These are phyloP conservation scores for Epichloe bromicola DNA, from an alignment of 2,329 filamentous ascomycete genomes.

Conservation along the genomic window DNA sequence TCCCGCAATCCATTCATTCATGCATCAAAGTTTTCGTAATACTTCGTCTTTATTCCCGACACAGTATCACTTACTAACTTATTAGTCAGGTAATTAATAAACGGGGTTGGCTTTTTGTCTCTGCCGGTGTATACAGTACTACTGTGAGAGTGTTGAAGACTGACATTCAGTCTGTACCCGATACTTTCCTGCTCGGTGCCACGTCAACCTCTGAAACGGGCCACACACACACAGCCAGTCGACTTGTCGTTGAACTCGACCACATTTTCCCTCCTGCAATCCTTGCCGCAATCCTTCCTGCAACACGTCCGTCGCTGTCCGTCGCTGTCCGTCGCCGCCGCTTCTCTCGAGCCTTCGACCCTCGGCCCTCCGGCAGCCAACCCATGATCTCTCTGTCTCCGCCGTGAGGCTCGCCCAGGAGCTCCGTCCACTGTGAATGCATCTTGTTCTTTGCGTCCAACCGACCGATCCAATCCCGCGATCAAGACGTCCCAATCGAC, in stretches of 20 bases:
- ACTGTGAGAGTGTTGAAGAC: neutral
- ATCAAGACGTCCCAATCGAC: neutral
- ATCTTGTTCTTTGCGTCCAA: neutral
- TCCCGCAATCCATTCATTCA: too few relatives aligned
- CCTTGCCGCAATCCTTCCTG: too few relatives aligned
- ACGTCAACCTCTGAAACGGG: too few relatives aligned
- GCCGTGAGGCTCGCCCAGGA: conserved; percentile 13
- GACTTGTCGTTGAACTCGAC: neutral
- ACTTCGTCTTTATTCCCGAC: too few relatives aligned
- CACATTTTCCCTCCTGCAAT: too few relatives aligned
- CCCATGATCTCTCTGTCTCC: conserved; percentile 11
- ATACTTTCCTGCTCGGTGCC: neutral
- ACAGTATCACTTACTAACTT: too few relatives aligned
- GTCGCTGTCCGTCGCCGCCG: neutral
- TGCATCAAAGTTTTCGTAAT: too few relatives aligned
- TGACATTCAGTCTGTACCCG: neutral
- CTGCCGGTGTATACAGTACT: neutral
- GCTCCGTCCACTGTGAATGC: conserved; percentile 1
- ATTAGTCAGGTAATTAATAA: neutral
- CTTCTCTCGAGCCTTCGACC: neutral
- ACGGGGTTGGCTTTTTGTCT: neutral
- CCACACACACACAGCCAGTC: too few relatives aligned
- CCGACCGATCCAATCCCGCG: neutral
- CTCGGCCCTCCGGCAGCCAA: neutral
- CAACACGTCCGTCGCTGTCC: too few relatives aligned